A percentile compares a stretch with the other conserved stretches of the same genome.
Evolutionary conservation across 2,329 filamentous ascomycete genomes (phyloP).

Genomic region (Xylariales sp.): DNA sequence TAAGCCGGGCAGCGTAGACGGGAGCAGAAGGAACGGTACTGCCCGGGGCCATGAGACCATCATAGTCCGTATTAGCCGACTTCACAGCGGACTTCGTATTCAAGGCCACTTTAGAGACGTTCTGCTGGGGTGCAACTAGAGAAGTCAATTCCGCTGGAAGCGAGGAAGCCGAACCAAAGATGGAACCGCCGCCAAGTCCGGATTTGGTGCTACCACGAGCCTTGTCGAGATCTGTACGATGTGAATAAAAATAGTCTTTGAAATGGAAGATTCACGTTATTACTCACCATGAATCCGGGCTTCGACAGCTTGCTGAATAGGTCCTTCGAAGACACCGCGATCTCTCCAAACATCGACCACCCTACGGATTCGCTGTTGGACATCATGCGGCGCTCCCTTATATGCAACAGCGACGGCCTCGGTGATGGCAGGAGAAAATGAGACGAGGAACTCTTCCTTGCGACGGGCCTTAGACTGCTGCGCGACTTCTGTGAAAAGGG

Average conservation of each 20-base stretch:
- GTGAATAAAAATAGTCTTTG: slow-evolving; percentile 31
- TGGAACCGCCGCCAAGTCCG: slow-evolving; percentile 68
- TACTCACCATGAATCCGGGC: slow-evolving; percentile 77
- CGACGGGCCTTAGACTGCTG: slow-evolving; percentile 94
- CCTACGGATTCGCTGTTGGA: slow-evolving; percentile 86
- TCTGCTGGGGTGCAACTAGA: slow-evolving; percentile 79
- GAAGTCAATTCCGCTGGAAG: slow-evolving; percentile 82
- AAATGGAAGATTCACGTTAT: background rate
- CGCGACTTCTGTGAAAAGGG: slow-evolving; percentile 76
- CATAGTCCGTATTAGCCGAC: slow-evolving; percentile 83
- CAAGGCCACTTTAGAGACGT: slow-evolving; percentile 77
- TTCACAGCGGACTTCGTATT: slow-evolving; percentile 74
- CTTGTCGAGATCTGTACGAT: slow-evolving; percentile 69
- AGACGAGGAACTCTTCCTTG: slow-evolving; percentile 91
- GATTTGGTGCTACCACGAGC: slow-evolving; percentile 64
- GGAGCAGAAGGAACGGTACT: slow-evolving; percentile 80
- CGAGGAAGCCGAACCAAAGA: slow-evolving; percentile 70
- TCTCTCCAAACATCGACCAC: slow-evolving; percentile 96
- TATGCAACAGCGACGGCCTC: slow-evolving; percentile 93
- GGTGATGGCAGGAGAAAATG: slow-evolving; percentile 90
- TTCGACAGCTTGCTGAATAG: slow-evolving; percentile 85
- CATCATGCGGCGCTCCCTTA: slow-evolving; percentile 85
- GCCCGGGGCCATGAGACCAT: slow-evolving; percentile 80
- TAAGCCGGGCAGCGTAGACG: slow-evolving; percentile 90
- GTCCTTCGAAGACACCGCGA: slow-evolving; percentile 82